Percentiles rank a stretch among this genome's conserved stretches.
Evolutionary conservation across 192 early-diverging fungal species (phyloP).

Genomic region (Podila horticola): DNA sequence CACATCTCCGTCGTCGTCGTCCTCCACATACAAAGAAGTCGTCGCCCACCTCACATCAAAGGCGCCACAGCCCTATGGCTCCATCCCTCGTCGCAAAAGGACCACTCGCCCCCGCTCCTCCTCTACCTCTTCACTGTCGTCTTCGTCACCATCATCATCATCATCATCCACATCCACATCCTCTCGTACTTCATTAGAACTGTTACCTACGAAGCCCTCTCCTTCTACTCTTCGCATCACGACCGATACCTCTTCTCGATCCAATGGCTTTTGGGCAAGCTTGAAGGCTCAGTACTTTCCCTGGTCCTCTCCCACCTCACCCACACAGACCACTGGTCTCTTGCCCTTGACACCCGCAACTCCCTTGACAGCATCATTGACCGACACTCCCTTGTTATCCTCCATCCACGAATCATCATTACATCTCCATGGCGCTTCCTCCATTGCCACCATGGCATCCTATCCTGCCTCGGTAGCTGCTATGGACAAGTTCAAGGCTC

Average conservation of each 20-base stretch:
- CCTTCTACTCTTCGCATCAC: neutral
- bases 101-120: neutral
- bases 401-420: neutral
- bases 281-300: slow-evolving; percentile 26
- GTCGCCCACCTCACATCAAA: slow-evolving; percentile 3
- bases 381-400: slow-evolving; percentile 8
- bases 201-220: neutral
- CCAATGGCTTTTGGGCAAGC: slow-evolving; percentile 23
- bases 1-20: neutral
- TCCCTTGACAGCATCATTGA: slow-evolving; percentile 28
- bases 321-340: slow-evolving; percentile 14
- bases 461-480: slow-evolving; percentile 31
- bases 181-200: slow-evolving; percentile 6
- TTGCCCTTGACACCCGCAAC: slow-evolving; percentile 18
- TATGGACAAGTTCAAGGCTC: slow-evolving; percentile 40
- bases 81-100: slow-evolving; percentile 32
- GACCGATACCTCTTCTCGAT: slow-evolving; percentile 1
- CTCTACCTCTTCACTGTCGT: neutral
- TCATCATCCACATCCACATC: slow-evolving; percentile 3
- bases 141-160: neutral
- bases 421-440: no score
- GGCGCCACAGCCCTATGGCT: slow-evolving; percentile 37
- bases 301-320: neutral
- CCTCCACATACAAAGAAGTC: slow-evolving; percentile 1
- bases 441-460: neutral